Base-by-base conservation (phyloP, 208 protist genomes). In the Trypanosoma theileri region DNA sequence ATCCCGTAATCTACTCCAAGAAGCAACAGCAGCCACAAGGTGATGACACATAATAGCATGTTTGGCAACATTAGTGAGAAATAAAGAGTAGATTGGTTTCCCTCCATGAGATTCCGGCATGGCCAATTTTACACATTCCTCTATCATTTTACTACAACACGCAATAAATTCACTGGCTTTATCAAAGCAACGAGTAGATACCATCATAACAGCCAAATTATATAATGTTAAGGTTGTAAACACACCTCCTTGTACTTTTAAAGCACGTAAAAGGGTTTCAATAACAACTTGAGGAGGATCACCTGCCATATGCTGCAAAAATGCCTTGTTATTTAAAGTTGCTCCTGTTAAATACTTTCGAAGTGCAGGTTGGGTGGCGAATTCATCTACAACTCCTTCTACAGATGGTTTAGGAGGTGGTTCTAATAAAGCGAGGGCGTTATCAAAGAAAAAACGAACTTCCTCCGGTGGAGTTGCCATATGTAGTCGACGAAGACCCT, bases 21-120 rank as follows among this genome's bases (percentile, higher is more conserved):
- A 73, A 3, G 84, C 74, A 56, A 96, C 70, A 3, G 80, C 71
- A 13, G 88, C 91, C 51, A 96, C 74, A 31, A 94, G 79, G 53
- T 87, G 81, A 46, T 96, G 91, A 24, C 76, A 82, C 55, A 85
- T 69, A 11, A 94, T 81, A 13, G 85, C 66, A 61, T 94, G 88
- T 35, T 75, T 70, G 12, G 91, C 86, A 56, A 80, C 66, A 28
- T 54, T 63, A 14, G 35, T 53, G 52, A 66, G 50, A 46, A 86
- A 81, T 46, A 68, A 46, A 9, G 14, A 31, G 63, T 74, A 74
- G 4, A 79, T 56, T 10, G 56, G 40, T 61, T 3, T 21, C 3
- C 28, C 35, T 31, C 40, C 59, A 60, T 19, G 50, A 17, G n/a
- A 45, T 21, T 35, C 52, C 17, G 66, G 46, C 8, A 68, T 50